Conservation (phyloP, 768 basidiomycete species). For the Termitomyces sp. region DNA sequence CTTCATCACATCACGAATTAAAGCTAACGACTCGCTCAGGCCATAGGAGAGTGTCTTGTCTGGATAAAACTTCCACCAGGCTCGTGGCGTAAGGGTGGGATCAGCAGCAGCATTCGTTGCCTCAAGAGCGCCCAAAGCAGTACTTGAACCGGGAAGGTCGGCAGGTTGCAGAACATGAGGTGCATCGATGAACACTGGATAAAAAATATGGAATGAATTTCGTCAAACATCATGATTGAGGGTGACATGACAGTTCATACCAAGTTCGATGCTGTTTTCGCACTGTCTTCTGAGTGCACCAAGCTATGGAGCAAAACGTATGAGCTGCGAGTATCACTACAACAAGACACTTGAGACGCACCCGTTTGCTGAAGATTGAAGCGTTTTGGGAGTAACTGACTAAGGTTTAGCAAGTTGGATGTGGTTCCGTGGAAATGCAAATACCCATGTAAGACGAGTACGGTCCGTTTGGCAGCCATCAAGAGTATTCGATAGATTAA, state of each 20-base stretch:
- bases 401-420: neutral
- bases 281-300: slow-evolving; percentile 72
- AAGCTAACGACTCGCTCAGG: slow-evolving; percentile 52
- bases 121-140: slow-evolving; percentile 33
- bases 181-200: slow-evolving; percentile 69
- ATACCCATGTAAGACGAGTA: slow-evolving; percentile 44
- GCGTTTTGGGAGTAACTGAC: slow-evolving; percentile 72
- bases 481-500: neutral
- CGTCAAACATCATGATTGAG: neutral
- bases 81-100: slow-evolving; percentile 55
- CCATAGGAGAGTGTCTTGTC: slow-evolving; percentile 52
- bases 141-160: slow-evolving; percentile 41
- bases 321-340: neutral
- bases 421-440: neutral
- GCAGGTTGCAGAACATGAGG: slow-evolving; percentile 65
- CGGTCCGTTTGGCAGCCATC: slow-evolving; percentile 26
- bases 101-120: slow-evolving; percentile 39
- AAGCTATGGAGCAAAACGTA: slow-evolving; percentile 37
- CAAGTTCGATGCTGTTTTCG: slow-evolving; percentile 62
- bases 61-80: slow-evolving; percentile 65
- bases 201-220: neutral
- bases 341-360: slow-evolving; percentile 26
- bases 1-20: slow-evolving; percentile 54
- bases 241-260: slow-evolving; percentile 28
- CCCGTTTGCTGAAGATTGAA: slow-evolving; percentile 67